Evolutionary conservation across 1,284 basidiomycete species (phyloP).

Genomic region (Amylostereum chailletii): DNA sequence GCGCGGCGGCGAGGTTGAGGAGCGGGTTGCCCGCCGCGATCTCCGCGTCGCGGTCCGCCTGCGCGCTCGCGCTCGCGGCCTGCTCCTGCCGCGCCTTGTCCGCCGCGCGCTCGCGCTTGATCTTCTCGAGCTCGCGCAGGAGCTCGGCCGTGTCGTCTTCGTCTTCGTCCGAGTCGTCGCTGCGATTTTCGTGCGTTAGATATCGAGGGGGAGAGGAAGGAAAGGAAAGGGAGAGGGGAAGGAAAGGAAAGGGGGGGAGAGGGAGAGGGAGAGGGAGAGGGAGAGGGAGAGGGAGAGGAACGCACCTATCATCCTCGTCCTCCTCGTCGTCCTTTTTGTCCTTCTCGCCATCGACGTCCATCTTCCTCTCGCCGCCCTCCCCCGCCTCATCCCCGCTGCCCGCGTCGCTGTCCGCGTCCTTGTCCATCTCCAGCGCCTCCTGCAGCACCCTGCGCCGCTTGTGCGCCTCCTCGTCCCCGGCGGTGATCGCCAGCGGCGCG

Average conservation of each 20-base stretch:
- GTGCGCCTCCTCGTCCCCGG: slow-evolving; percentile 54
- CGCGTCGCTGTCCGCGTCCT: slow-evolving; percentile 69
- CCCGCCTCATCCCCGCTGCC: slow-evolving; percentile 30
- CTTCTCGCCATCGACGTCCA: slow-evolving; percentile 24
- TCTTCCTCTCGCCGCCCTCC: slow-evolving; percentile 24
- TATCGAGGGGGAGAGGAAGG: slow-evolving; percentile 6
- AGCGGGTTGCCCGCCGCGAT: slow-evolving; percentile 83
- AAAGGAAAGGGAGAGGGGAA: slow-evolving; percentile 13
- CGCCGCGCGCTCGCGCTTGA: slow-evolving; percentile 88
- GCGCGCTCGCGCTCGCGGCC: slow-evolving; percentile 61
- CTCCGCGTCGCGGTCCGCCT: slow-evolving; percentile 67
- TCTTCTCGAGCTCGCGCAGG: slow-evolving; percentile 89
- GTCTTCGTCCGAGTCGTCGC: slow-evolving; percentile 55
- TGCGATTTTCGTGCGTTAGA: slow-evolving; percentile 30
- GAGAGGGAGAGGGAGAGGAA: too few species aligned
- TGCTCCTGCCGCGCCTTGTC: slow-evolving; percentile 81
- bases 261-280: slow-evolving; percentile 2
- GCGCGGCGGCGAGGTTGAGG: slow-evolving; percentile 80
- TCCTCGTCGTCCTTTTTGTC: slow-evolving; percentile 27
- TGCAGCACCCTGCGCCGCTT: slow-evolving; percentile 79
- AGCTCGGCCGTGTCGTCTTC: slow-evolving; percentile 92
- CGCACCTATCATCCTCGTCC: too few species aligned
- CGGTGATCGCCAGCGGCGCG: slow-evolving; percentile 2
- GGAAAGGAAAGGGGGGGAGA: background rate
- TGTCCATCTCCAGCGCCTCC: slow-evolving; percentile 78